Conservation (phyloP, 208 protist genomes). For the Leishmania aethiopica region DNA sequence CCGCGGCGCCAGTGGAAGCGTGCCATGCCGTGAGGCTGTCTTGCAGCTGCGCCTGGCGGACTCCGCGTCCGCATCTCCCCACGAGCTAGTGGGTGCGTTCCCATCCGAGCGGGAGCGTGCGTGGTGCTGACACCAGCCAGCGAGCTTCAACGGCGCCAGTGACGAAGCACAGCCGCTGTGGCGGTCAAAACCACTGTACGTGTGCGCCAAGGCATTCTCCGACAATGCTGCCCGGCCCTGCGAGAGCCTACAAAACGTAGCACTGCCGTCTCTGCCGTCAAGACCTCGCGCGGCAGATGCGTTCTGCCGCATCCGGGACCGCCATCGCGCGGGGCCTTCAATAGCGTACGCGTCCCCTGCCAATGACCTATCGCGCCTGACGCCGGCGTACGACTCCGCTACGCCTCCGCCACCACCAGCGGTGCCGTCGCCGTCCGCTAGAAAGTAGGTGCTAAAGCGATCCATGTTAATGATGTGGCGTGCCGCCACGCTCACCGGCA, state of each 20-base stretch:
- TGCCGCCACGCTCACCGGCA: constrained; percentile 15
- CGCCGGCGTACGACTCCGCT: neutral
- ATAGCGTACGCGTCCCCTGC: constrained; percentile 12
- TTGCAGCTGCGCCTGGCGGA: neutral
- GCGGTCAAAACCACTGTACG: neutral
- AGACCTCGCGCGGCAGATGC: neutral
- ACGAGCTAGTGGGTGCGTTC: neutral
- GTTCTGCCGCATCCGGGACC: constrained; percentile 28
- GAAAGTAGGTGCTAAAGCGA: constrained; percentile 53
- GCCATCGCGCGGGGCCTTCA: constrained; percentile 31
- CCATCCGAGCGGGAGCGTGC: constrained; percentile 13
- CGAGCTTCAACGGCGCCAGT: neutral
- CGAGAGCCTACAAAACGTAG: neutral
- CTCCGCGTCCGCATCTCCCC: neutral
- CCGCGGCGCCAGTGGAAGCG: neutral
- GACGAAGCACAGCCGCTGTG: neutral
- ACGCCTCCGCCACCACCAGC: neutral
- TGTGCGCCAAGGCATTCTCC: neutral
- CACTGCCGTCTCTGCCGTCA: neutral
- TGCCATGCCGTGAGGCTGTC: neutral
- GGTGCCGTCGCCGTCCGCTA: constrained; percentile 24
- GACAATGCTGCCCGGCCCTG: neutral
- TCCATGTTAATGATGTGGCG: constrained; percentile 55
- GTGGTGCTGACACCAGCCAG: neutral
- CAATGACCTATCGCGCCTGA: neutral